Evolutionary conservation across 108 stramenopile genomes (phyloP), one percentile per base, ranked within the genome.

Genomic region (Skeletonema costatum): DNA sequence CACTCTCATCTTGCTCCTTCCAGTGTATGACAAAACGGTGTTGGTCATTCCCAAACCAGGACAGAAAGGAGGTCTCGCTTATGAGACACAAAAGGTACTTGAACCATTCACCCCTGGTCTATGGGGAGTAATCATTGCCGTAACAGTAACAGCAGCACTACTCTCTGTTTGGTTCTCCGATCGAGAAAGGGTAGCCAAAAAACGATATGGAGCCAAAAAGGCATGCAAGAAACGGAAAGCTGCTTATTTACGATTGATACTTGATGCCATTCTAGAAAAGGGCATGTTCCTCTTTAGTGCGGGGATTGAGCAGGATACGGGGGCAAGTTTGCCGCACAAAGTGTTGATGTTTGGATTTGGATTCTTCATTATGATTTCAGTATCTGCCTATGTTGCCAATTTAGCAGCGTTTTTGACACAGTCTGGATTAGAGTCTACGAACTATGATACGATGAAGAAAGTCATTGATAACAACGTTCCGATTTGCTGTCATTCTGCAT

Each of bases 301-400:
- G 30, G 65, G 64, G 4, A 65, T 75, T 31, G 74, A 67, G 36
- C 74, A 75, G 56, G 66, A 75, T 21, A 30, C 5, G n/a, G 35
- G 74, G 12, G 65, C 66, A 13, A 51, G 56, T 31, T 36, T 75
- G 3, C 48, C 74, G n/a, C 31, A 32, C 32, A 66, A 75, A 25
- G 13, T 75, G 10, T 42, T 75, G 14, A 75, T 75, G 74, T 75
- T 66, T 44, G 74, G 74, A 11, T 75, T 66, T 50, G 56, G 66
- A 6, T 75, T 75, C 74, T 75, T 67, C 56, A 75, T 75, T 31
- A 10, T 75, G 38, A 75, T 75, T 30, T 59, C 65, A 8, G 71
- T 71, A 32, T 21, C 42, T 12, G 75, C 75, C 17, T 76, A 77
- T 38, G 68, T 76, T n/a, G 67, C 66, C 16, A 76, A 76, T 36